Evolutionary conservation across 192 early-diverging fungal species (phyloP), one percentile per base, ranked within the genome.

Genomic region (Backusella morwellensis): DNA sequence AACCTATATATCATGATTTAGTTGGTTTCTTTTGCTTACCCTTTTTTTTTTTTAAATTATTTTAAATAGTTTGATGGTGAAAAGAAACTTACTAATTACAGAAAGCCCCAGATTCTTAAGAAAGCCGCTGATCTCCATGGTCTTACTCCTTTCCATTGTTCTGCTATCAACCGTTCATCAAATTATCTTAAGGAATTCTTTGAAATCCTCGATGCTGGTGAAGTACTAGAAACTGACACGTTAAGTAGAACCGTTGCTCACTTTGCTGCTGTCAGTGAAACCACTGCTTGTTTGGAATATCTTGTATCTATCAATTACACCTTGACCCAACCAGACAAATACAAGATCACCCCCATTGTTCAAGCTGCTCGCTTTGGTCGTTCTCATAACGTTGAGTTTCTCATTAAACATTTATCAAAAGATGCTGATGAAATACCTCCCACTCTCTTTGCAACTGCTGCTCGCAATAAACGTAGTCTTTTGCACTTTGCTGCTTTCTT

Each of bases 321-420:
- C 4, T 66, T 80, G 4, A 41, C 72, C n/a, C 52, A 40, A 19
- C 73, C 63, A 7, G 89, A 89, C 75, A 76, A 66, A 35, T 32
- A 32, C 6, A 82, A 82, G 69, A 66, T 86, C 35, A 85, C 83
- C 1, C 89, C 89, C 19, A 41, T 90, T 26, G 29, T 86, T 2
- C 71, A 87, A 67, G 85, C 86, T 29, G 87, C 89, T 9, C 86
- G 81, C 50, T 89, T 78, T 77, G 89, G 88, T 42, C 73, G 78
- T 54, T n/a, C 15, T 8, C 59, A 77, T 32, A 77, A 83, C 21
- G 32, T 82, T 14, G 47, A 77, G 34, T 41, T 73, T 26, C 79
- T 87, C 19, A 34, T 87, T 15, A 73, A 66, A 6, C 29, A 84
- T 21, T 34, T 90, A 6, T 81, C 77, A 15, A 63, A 59, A 23